Percentiles rank a stretch among this genome's conserved stretches.
These are phyloP conservation scores for Blechomonas ayalai DNA, from an alignment of 208 protist genomes.

Conservation along the genomic window DNA sequence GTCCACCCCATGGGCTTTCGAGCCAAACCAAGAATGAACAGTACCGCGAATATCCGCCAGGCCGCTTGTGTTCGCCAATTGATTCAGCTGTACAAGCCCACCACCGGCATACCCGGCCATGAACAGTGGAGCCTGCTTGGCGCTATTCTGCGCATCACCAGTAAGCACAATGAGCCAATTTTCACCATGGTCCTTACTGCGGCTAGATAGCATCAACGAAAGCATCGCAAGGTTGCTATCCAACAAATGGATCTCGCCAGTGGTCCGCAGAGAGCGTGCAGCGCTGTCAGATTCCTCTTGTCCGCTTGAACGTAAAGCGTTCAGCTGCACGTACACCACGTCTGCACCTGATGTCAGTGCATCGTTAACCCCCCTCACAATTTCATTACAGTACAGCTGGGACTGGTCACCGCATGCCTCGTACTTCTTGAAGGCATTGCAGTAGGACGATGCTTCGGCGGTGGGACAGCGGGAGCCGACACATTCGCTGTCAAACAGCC, in stretches of 20 bases:
- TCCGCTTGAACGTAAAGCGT: slow-evolving; percentile 4
- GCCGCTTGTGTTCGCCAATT: slow-evolving; percentile 9
- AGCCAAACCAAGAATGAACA: slow-evolving; percentile 50
- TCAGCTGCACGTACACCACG: slow-evolving; percentile 53
- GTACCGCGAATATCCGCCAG: slow-evolving; percentile 38
- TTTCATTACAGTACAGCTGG: slow-evolving; percentile 40
- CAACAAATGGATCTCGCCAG: slow-evolving; percentile 61
- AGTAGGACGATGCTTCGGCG: slow-evolving; percentile 17
- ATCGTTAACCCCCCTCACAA: slow-evolving; percentile 25
- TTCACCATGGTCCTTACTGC: slow-evolving; percentile 25
- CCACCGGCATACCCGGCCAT: slow-evolving; percentile 51
- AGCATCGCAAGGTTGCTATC: slow-evolving; percentile 52
- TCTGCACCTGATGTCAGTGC: slow-evolving; percentile 29
- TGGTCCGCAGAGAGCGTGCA: slow-evolving; percentile 12
- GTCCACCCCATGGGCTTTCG: neutral
- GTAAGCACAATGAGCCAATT: slow-evolving; percentile 70
- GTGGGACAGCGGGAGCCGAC: slow-evolving; percentile 17
- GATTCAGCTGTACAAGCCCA: slow-evolving; percentile 34
- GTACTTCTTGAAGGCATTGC: slow-evolving; percentile 56
- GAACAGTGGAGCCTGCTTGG: slow-evolving; percentile 31
- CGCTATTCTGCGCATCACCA: slow-evolving; percentile 26
- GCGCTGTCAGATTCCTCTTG: slow-evolving; percentile 1
- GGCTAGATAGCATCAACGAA: slow-evolving; percentile 26
- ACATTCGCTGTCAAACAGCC: slow-evolving; percentile 61
- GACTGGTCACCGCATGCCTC: slow-evolving; percentile 31